phyloP scores from a whole-genome alignment of 768 basidiomycete species.

The Gymnopilus junonius region DNA sequence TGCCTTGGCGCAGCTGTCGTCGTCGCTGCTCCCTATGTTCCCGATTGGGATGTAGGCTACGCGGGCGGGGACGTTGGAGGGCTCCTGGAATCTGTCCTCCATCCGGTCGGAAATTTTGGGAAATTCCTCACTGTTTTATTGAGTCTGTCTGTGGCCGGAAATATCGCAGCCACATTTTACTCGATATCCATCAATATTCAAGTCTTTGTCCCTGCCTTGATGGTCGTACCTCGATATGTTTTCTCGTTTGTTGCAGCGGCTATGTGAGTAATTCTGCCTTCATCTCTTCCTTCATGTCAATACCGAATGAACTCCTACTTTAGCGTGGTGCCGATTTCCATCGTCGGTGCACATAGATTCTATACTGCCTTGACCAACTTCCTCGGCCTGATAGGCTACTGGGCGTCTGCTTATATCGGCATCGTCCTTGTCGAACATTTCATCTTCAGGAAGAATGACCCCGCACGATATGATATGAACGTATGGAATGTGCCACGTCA shows the following conservation, averaged over 20 bases:
- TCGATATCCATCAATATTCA: constrained; percentile 78
- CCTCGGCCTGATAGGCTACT: constrained; percentile 75
- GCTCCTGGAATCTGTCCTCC: constrained; percentile 70
- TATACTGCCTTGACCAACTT: constrained; percentile 75
- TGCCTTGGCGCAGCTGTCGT: constrained; percentile 68
- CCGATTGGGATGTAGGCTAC: constrained; percentile 66
- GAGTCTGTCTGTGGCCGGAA: constrained; percentile 80
- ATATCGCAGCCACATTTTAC: constrained; percentile 85
- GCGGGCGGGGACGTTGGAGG: constrained; percentile 67
- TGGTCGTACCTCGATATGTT: constrained; percentile 72
- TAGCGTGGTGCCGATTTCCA: constrained; percentile 74
- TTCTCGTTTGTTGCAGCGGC: constrained; percentile 75
- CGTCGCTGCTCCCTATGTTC: constrained; percentile 56
- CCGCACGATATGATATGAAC: constrained; percentile 53
- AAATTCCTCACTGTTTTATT: constrained; percentile 83
- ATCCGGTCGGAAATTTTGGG: constrained; percentile 72
- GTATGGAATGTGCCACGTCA: constrained; percentile 59
- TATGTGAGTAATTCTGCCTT: constrained; percentile 51
- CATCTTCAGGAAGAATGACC: constrained; percentile 60
- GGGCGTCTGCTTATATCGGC: constrained; percentile 62
- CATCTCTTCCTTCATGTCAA: not conserved
- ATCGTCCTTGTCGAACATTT: constrained; percentile 74
- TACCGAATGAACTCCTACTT: not conserved
- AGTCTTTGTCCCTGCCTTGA: constrained; percentile 61
- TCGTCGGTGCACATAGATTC: constrained; percentile 76